These are phyloP conservation scores for Plasmodium relictum DNA, from an alignment of 169 alveolate species.

Conservation along the genomic window DNA sequence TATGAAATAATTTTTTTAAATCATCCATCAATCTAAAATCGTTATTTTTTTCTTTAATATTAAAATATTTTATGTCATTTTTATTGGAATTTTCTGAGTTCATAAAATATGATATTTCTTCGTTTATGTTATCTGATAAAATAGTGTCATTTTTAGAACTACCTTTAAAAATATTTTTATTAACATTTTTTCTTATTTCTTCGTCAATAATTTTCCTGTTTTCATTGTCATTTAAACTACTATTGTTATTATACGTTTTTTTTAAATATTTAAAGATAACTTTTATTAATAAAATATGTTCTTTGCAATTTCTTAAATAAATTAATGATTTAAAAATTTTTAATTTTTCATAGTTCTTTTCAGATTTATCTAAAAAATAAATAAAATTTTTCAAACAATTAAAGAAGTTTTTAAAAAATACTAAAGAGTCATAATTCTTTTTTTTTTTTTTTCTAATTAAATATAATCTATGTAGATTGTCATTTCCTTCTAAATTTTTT, in stretches of 20 bases:
- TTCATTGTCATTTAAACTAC: not conserved
- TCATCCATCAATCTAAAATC: slow-evolving; percentile 45
- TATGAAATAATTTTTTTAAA: slow-evolving; percentile 20
- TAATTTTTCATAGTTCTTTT: slow-evolving; percentile 44
- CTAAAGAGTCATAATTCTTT: slow-evolving; percentile 45
- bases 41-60: slow-evolving; percentile 16
- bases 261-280: slow-evolving; percentile 45
- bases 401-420: slow-evolving; percentile 69
- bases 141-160: not conserved
- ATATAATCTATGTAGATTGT: slow-evolving; percentile 40
- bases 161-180: not conserved
- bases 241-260: not conserved
- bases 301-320: slow-evolving; percentile 71
- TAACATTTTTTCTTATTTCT: not conserved
- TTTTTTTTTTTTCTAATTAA: slow-evolving; percentile 56
- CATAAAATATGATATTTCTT: no score
- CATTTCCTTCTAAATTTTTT: not conserved
- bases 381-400: slow-evolving; percentile 47
- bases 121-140: no score
- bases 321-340: slow-evolving; percentile 39
- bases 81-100: no score
- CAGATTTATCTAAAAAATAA: slow-evolving; percentile 50
- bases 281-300: slow-evolving; percentile 53
- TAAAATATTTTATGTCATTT: not conserved
- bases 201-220: not conserved